Base-by-base conservation (phyloP, 805 yeast genomes). In the Schizosaccharomyces lindneri region DNA sequence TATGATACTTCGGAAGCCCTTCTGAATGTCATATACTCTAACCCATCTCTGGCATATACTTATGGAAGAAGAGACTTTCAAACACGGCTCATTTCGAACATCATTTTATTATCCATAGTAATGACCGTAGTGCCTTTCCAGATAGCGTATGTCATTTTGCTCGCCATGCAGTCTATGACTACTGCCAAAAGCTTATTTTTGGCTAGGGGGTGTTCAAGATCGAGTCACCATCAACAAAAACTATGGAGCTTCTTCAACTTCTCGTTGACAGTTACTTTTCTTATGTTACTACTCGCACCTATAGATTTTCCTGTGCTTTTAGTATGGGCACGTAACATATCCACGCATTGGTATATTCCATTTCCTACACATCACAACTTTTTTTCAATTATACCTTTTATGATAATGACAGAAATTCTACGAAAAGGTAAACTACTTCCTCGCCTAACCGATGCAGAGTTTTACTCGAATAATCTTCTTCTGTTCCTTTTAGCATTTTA, bases 351-450 rank as follows among this genome's bases (percentile, higher is more conserved):
- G 95, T 78, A 76, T 62, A 85, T 93, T 0, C 88, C 95, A 19
- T 87, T 87, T 68, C 79, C 85, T 5, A 84, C 95, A 0, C 95
- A 87, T 69, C 95, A 89, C 69, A 88, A 87, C 68, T 74, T 85
- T 55, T 70, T 88, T 61, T 84, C 95, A 0, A 79, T 88, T 29
- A 72, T 83, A 15, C 95, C 96, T 0, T 80, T 85, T 1, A 75
- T 87, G 7, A 63, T 82, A 9, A 68, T 85, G 48, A 78, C 79
- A 55, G 83, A 81, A 65, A 71, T 75, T 59, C 77, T 83, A 67
- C 75, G 74, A 39, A 71, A 76, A n/a, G 79, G 80, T 4, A 71
- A 71, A 55, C 71, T 74, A 66, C 68, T 80, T 32, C 82, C 84
- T 2, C 68, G 68, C 32, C 69, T 51, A 39, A 24, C 13, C n/a